These are phyloP conservation scores for Pichia eremophila DNA, from an alignment of 805 yeast species.

Conservation along the genomic window DNA sequence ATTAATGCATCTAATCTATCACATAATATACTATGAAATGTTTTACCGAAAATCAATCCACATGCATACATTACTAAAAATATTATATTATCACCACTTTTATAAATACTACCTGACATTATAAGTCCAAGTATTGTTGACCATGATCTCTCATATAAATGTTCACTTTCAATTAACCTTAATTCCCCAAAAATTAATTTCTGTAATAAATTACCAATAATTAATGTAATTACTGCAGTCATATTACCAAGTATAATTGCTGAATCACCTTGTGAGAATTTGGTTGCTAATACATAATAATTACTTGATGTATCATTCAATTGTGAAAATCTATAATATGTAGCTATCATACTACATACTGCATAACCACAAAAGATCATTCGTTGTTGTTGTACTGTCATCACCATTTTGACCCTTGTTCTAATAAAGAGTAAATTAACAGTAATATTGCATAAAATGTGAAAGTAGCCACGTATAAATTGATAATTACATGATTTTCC, in stretches of 20 bases:
- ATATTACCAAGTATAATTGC: constrained; percentile 35
- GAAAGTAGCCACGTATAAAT: no score
- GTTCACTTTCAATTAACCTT: constrained; percentile 67
- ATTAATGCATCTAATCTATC: constrained; percentile 39
- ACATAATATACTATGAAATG: constrained; percentile 66
- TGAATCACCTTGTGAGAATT: constrained; percentile 41
- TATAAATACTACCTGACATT: constrained; percentile 44
- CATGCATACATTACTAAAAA: constrained; percentile 29
- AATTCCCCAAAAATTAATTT: constrained; percentile 61
- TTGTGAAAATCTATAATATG: constrained; percentile 27
- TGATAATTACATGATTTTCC: no score
- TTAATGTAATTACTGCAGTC: constrained; percentile 26
- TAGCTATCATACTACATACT: constrained; percentile 27
- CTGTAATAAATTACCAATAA: constrained; percentile 41
- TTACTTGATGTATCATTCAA: constrained; percentile 38
- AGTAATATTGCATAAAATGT: background rate
- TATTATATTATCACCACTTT: constrained; percentile 34
- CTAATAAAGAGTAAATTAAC: background rate
- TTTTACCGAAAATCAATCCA: constrained; percentile 44
- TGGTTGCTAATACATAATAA: constrained; percentile 38
- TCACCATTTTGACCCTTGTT: background rate
- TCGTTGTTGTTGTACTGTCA: background rate
- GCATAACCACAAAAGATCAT: constrained; percentile 17
- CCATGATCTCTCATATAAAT: constrained; percentile 57
- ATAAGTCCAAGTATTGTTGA: constrained; percentile 55